Base-by-base conservation (phyloP, 2,329 filamentous ascomycete genomes). In the Camptophora hylomeconis region DNA sequence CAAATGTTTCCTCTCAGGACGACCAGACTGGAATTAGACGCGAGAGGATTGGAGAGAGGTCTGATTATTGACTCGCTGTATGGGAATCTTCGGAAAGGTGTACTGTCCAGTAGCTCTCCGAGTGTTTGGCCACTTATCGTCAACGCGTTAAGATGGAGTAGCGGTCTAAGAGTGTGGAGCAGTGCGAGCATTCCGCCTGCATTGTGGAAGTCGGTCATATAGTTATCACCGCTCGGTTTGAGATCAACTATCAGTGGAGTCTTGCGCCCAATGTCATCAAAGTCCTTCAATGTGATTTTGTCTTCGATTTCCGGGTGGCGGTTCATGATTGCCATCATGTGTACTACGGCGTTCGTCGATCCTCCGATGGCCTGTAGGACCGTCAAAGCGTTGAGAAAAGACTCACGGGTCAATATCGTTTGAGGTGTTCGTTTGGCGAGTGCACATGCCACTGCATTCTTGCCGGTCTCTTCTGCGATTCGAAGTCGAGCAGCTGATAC, bases 321-420 rank as follows among this genome's bases (percentile, higher is more conserved):
- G 30, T 67, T 67, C 4, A 67, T 67, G 17, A 70, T 60, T 8
- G 66, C 67, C 23, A 61, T 61, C 26, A 70, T 48, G 40, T 71
- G 67, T 20, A 71, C 67, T 0, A 66, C 63, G 1, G 66, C 65
- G 37, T 71, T 71, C 3, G 66, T 69, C 37, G 61, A 66, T 12
- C 67, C 67, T 9, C 67, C 67, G 30, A 70, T 67, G 9, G 66
- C 66, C 3, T 65, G 65, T 30, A 67, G 68, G 17, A 57, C 58
- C 2, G 60, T 61, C 13, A 72, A 65, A 6, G 63, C 65, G 33
- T 71, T 71, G 46, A 70, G 62, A 32, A 71, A 70, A 3, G 66
- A 64, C 30, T 62, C 47, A 3, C 63, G 53, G 1, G 65, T 69
- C 54, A 71, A 59, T 34, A 71, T 61, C 32, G 68, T 65, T 10